Conservation (phyloP, 164 flowering plant species). For the Annona squamosa region DNA sequence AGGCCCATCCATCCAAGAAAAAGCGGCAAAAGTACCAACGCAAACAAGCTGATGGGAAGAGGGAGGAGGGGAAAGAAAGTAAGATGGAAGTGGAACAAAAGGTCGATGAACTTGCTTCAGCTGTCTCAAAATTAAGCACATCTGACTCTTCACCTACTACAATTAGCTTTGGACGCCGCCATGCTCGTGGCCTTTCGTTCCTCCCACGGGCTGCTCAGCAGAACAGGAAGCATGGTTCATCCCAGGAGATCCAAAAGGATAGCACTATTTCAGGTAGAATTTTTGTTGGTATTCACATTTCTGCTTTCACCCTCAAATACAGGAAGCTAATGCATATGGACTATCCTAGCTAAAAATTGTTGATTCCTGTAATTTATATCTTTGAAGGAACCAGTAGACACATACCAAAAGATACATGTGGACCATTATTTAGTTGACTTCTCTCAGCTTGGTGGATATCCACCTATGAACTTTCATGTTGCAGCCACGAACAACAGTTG, state of each 20-base stretch:
- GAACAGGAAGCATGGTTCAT: constrained; percentile 25
- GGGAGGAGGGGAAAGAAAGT: constrained; percentile 18
- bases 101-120: constrained; percentile 58
- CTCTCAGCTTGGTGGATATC: no score
- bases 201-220: constrained; percentile 63
- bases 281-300: background rate
- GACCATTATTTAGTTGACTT: no score
- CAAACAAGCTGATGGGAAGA: constrained; percentile 29
- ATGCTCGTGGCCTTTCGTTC: constrained; percentile 62
- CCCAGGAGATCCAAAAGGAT: background rate
- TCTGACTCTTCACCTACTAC: constrained; percentile 68
- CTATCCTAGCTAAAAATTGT: no score
- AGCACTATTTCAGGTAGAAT: background rate
- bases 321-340: no score
- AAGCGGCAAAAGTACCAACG: constrained; percentile 52
- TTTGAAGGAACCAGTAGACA: no score
- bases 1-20: constrained; percentile 64
- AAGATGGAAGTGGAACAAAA: constrained; percentile 70
- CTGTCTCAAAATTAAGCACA: constrained; percentile 71
- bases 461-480: no score
- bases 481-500: no score
- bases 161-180: constrained; percentile 79
- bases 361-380: no score
- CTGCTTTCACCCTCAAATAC: background rate
- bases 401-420: no score